These are phyloP conservation scores for Malbranchea cinnamomea DNA, from an alignment of 2,329 filamentous ascomycete genomes.

Conservation along the genomic window DNA sequence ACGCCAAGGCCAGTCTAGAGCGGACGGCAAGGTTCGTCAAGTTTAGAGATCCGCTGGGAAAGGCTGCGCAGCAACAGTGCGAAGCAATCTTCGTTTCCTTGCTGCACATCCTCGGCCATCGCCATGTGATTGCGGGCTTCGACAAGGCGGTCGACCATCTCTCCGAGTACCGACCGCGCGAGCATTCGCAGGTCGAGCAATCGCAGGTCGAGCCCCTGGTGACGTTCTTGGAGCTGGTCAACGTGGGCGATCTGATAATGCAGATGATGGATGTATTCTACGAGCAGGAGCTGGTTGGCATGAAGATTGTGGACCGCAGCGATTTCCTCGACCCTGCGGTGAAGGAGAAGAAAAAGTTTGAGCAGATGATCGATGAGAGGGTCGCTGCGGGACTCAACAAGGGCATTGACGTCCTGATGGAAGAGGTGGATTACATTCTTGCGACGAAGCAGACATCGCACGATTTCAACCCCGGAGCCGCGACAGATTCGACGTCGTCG, in stretches of 20 bases:
- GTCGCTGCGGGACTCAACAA: slow-evolving; percentile 93
- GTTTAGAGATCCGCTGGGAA: slow-evolving; percentile 64
- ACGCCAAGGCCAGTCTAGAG: slow-evolving; percentile 75
- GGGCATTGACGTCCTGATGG: slow-evolving; percentile 95
- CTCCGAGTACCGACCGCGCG: slow-evolving; percentile 77
- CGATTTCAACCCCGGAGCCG: slow-evolving; percentile 66
- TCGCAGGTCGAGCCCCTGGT: slow-evolving; percentile 77
- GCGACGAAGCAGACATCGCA: slow-evolving; percentile 72
- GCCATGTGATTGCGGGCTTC: slow-evolving; percentile 85
- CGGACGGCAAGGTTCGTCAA: slow-evolving; percentile 69
- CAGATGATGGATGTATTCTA: slow-evolving; percentile 99
- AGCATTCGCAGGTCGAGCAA: slow-evolving; percentile 48
- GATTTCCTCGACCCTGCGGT: slow-evolving; percentile 87
- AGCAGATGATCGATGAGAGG: slow-evolving; percentile 95
- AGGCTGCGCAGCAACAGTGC: slow-evolving; percentile 77
- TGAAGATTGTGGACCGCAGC: slow-evolving; percentile 75
- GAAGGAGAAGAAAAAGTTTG: slow-evolving; percentile 94
- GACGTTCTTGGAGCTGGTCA: slow-evolving; percentile 92
- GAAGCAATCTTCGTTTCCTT: slow-evolving; percentile 75
- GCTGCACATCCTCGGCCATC: slow-evolving; percentile 67
- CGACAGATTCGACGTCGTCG: too few relatives aligned
- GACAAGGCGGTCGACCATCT: slow-evolving; percentile 84
- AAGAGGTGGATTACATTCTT: slow-evolving; percentile 91
- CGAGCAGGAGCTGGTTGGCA: slow-evolving; percentile 75
- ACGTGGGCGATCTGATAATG: slow-evolving; percentile 92